Conservation (phyloP, 2,329 filamentous ascomycete species). For the Xylariaceae sp. region DNA sequence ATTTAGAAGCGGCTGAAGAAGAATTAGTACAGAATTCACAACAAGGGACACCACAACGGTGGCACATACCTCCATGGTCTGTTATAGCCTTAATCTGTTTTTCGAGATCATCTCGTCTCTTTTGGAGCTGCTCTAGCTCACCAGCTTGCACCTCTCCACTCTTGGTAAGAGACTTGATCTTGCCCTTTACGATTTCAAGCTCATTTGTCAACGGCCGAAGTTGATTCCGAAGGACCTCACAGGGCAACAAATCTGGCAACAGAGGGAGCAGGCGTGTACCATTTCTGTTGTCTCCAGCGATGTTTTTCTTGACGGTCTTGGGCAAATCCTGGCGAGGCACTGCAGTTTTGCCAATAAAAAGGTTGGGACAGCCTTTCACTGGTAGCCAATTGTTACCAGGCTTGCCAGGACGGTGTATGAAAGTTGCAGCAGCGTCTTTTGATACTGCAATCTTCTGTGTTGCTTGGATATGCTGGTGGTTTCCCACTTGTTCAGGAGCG, state of each 20-base stretch:
- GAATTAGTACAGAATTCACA: too few species aligned
- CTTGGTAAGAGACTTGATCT: conserved; percentile 3
- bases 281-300: conserved; percentile 17
- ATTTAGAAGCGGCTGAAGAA: conserved; percentile 7
- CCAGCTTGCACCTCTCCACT: conserved; percentile 1
- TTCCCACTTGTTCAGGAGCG: background rate
- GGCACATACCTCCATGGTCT: conserved; percentile 11
- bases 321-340: conserved; percentile 11
- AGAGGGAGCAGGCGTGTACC: conserved; percentile 9
- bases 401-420: background rate
- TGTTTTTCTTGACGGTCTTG: conserved; percentile 12
- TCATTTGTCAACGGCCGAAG: conserved; percentile 13
- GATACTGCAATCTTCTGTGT: too few species aligned
- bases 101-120: conserved; percentile 9
- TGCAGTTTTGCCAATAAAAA: conserved; percentile 8
- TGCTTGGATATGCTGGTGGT: too few species aligned
- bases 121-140: conserved; percentile 10
- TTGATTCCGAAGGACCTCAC: conserved; percentile 14
- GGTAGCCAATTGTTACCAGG: conserved; percentile 7
- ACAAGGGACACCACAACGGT: background rate
- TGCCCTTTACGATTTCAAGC: conserved; percentile 5
- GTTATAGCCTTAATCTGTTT: conserved; percentile 11
- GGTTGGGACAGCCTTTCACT: conserved; percentile 14
- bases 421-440: background rate
- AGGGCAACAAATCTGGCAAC: conserved; percentile 9